These are phyloP conservation scores for Solanum hybrid DNA, from an alignment of 305 asterid genomes.

Conservation along the genomic window DNA sequence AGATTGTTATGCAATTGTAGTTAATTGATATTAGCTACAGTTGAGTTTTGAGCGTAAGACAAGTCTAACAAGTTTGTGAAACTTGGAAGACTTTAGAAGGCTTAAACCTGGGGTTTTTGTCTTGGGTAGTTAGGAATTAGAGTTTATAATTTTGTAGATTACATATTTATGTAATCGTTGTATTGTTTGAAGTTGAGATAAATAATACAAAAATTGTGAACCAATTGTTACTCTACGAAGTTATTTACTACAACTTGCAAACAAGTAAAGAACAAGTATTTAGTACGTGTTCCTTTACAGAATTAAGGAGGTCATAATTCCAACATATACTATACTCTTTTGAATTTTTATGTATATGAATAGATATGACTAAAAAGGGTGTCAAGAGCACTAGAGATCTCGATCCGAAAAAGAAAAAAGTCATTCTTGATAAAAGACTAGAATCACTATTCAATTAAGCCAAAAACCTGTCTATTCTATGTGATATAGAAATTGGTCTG, in stretches of 20 bases:
- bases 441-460: background rate
- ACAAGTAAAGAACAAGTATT: too few relatives aligned
- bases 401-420: background rate
- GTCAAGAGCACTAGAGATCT: background rate
- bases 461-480: background rate
- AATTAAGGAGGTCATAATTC: too few relatives aligned
- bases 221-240: too few relatives aligned
- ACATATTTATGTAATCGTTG: background rate
- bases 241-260: too few relatives aligned
- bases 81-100: background rate
- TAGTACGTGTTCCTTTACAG: too few relatives aligned
- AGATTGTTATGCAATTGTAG: background rate
- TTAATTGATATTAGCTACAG: background rate
- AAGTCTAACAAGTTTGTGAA: background rate
- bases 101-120: too few relatives aligned
- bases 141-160: too few relatives aligned
- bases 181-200: too few relatives aligned
- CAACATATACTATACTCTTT: too few relatives aligned
- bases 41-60: background rate
- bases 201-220: too few relatives aligned
- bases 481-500: background rate
- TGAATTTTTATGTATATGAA: too few relatives aligned
- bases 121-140: background rate
- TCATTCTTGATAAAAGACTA: too few relatives aligned
- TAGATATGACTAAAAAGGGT: background rate